Conservation (phyloP, 192 early-diverging fungal species). For the Coemansia sp. region DNA sequence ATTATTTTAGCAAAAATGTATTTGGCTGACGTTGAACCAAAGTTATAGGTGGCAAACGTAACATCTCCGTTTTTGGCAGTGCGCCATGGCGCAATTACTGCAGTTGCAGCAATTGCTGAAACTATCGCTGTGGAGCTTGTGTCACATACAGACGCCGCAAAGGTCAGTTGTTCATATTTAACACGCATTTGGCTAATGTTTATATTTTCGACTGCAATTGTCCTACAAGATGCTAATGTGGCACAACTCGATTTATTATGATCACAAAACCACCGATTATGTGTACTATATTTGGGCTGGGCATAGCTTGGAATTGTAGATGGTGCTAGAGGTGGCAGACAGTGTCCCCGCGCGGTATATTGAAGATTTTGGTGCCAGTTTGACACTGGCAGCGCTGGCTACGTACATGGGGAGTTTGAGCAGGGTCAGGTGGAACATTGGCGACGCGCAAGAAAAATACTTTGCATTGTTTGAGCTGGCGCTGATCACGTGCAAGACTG, state of each 20-base stretch:
- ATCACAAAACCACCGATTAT: background rate
- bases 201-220: background rate
- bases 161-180: constrained; percentile 20
- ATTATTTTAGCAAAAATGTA: background rate
- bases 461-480: constrained; percentile 36
- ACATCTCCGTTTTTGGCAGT: constrained; percentile 50
- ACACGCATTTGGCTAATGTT: background rate
- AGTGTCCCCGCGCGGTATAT: constrained; percentile 40
- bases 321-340: constrained; percentile 22
- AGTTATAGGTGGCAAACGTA: constrained; percentile 31
- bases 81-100: constrained; percentile 50
- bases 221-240: background rate
- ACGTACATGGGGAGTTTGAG: constrained; percentile 54
- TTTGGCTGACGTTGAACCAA: background rate
- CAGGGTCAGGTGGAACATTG: constrained; percentile 38
- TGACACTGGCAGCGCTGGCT: constrained; percentile 56
- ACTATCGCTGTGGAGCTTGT: constrained; percentile 21
- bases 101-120: constrained; percentile 37
- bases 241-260: background rate
- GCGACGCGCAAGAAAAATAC: constrained; percentile 10
- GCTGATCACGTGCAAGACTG: constrained; percentile 25
- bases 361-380: constrained; percentile 60
- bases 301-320: constrained; percentile 16
- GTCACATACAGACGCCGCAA: constrained; percentile 6
- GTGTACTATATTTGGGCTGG: background rate